Evolutionary conservation across 768 basidiomycete genomes (phyloP).

Genomic region (Lactarius hatsudake): DNA sequence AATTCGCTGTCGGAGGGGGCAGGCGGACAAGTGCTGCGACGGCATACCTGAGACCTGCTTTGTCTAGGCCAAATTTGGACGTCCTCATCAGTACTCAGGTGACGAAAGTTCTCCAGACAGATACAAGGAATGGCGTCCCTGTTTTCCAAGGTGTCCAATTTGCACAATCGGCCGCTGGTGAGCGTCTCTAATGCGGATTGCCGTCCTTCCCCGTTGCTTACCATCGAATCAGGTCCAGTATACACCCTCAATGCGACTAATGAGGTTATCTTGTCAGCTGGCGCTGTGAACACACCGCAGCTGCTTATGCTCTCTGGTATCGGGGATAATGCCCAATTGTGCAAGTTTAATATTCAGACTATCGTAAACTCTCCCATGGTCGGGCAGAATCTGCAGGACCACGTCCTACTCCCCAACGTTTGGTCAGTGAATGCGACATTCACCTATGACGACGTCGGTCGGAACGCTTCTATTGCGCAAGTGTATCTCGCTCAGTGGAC

Average conservation of each 20-base stretch:
- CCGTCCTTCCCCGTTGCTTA: not conserved
- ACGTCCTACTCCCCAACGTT: conserved; percentile 23
- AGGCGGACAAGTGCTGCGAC: conserved; percentile 4
- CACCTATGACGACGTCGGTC: conserved; percentile 14
- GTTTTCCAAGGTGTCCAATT: conserved; percentile 12
- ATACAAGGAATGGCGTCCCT: not conserved
- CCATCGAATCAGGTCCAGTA: conserved; percentile 1
- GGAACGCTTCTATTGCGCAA: not conserved
- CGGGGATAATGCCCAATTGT: conserved; percentile 17
- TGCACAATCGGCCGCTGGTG: conserved; percentile 1
- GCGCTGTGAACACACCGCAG: conserved; percentile 28
- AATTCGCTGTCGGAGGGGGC: not conserved
- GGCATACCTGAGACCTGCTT: conserved; percentile 8
- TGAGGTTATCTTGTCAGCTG: conserved; percentile 26
- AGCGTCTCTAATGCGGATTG: not conserved
- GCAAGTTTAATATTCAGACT: conserved; percentile 28
- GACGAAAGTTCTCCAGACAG: not conserved
- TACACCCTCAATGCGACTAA: conserved; percentile 10
- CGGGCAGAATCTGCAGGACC: conserved; percentile 35
- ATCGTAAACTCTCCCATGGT: conserved; percentile 34
- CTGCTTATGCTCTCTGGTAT: conserved; percentile 30
- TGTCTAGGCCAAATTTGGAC: conserved; percentile 6
- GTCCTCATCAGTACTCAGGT: conserved; percentile 9
- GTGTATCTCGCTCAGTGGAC: conserved; percentile 11
- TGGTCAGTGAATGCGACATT: conserved; percentile 23